These are phyloP conservation scores for Symmetrospora coprosmae DNA, from an alignment of 768 basidiomycete species.

Conservation along the genomic window DNA sequence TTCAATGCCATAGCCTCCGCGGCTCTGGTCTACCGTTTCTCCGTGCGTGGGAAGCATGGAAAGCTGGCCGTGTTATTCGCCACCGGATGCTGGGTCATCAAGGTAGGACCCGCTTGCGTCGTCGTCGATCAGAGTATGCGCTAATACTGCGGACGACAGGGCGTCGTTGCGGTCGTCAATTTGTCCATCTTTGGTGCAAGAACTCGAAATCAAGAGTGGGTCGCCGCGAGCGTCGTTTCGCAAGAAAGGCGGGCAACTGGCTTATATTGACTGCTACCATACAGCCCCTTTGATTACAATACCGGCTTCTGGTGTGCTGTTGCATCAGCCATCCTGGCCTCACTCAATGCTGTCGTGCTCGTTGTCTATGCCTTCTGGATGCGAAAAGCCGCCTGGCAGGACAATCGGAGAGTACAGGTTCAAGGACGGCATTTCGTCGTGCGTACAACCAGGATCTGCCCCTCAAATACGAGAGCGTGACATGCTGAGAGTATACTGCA, in stretches of 20 bases:
- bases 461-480: not conserved
- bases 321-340: not conserved
- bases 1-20: slow-evolving; percentile 36
- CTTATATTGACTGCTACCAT: too few relatives aligned
- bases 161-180: slow-evolving; percentile 32
- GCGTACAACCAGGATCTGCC: not conserved
- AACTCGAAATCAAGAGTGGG: not conserved
- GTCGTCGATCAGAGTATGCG: slow-evolving; percentile 9
- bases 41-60: slow-evolving; percentile 29
- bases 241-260: not conserved
- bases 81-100: slow-evolving; percentile 35
- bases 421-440: not conserved
- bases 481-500: slow-evolving; percentile 4
- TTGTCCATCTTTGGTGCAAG: slow-evolving; percentile 26
- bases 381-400: not conserved
- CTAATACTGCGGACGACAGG: slow-evolving; percentile 17
- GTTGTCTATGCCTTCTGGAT: slow-evolving; percentile 22
- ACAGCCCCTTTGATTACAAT: slow-evolving; percentile 3
- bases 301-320: slow-evolving; percentile 26
- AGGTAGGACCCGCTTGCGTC: slow-evolving; percentile 31
- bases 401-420: not conserved
- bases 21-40: slow-evolving; percentile 36
- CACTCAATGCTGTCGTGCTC: slow-evolving; percentile 8
- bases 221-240: not conserved
- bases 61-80: slow-evolving; percentile 30